Conservation (phyloP, 345 rosid genomes). For the Populus pruinosa region DNA sequence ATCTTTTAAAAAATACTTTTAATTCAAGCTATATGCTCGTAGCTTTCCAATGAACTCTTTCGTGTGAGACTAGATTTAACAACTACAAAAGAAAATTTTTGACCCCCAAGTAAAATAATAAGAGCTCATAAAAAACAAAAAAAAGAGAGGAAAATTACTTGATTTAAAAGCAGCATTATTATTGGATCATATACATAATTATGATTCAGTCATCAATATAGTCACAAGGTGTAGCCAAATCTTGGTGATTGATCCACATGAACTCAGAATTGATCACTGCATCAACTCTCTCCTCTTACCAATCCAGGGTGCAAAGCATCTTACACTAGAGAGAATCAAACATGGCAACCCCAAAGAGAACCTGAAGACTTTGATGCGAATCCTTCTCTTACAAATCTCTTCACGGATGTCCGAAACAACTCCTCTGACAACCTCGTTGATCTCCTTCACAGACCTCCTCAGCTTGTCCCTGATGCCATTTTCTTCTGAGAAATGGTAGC, state of each 20-base stretch:
- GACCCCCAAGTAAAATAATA: no score
- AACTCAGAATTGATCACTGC: neutral
- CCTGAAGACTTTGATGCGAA: conserved; percentile 30
- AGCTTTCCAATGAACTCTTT: no score
- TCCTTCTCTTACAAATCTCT: conserved; percentile 23
- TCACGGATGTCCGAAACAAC: conserved; percentile 10
- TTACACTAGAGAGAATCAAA: conserved; percentile 10
- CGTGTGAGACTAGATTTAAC: no score
- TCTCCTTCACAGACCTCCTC: conserved; percentile 30
- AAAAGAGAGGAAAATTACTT: no score
- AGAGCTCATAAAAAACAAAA: no score
- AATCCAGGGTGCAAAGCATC: conserved; percentile 42
- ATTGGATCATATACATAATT: no score
- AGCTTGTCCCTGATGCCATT: conserved; percentile 20
- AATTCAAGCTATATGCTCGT: no score
- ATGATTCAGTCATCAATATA: no score
- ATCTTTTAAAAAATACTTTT: no score
- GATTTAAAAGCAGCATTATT: no score
- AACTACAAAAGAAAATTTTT: no score
- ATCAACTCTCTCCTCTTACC: conserved; percentile 14
- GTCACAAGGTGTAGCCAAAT: no score
- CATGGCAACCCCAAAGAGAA: conserved; percentile 27
- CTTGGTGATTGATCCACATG: neutral
- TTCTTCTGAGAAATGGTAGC: conserved; percentile 37
- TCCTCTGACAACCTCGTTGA: conserved; percentile 17